phyloP scores from a whole-genome alignment of 2,329 filamentous ascomycete species.

The Rhexocercosporidium sp. region DNA sequence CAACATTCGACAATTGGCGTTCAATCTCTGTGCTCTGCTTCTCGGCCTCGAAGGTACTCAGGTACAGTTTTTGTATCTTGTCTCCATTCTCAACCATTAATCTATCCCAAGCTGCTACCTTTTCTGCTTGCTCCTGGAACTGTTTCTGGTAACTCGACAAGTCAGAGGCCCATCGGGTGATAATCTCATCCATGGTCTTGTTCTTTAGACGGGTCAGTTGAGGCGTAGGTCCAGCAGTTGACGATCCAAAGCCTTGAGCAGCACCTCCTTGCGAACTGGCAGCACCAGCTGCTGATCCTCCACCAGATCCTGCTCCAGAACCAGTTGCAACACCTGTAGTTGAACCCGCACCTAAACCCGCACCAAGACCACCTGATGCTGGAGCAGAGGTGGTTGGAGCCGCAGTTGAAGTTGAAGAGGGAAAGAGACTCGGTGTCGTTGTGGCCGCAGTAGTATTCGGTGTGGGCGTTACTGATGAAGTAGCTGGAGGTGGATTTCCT shows the following conservation, averaged over 20 bases:
- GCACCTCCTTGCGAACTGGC: slow-evolving; percentile 35
- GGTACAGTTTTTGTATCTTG: slow-evolving; percentile 92
- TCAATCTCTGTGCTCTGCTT: slow-evolving; percentile 93
- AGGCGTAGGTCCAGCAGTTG: slow-evolving; percentile 80
- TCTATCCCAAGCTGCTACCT: slow-evolving; percentile 87
- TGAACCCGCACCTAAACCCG: slow-evolving; percentile 10
- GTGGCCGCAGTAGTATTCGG: slow-evolving; percentile 31
- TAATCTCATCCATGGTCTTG: slow-evolving; percentile 99
- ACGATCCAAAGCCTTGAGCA: slow-evolving; percentile 62
- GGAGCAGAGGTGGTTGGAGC: slow-evolving; percentile 41
- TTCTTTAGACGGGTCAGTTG: slow-evolving; percentile 92
- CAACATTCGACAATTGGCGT: slow-evolving; percentile 85
- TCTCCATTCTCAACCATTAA: slow-evolving; percentile 91
- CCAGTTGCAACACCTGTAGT: not conserved
- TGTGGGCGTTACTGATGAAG: slow-evolving; percentile 29
- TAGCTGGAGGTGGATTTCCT: slow-evolving; percentile 14
- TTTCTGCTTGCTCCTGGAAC: slow-evolving; percentile 87
- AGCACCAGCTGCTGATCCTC: slow-evolving; percentile 8
- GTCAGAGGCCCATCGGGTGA: slow-evolving; percentile 95
- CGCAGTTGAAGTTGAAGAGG: slow-evolving; percentile 30
- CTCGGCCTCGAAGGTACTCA: slow-evolving; percentile 92
- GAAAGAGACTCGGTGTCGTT: slow-evolving; percentile 41
- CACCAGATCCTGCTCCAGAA: slow-evolving; percentile 1
- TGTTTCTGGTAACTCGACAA: slow-evolving; percentile 96
- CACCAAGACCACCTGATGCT: not conserved